Conservation (phyloP, 83 land plant species). For the Isoetes engelmannii region DNA sequence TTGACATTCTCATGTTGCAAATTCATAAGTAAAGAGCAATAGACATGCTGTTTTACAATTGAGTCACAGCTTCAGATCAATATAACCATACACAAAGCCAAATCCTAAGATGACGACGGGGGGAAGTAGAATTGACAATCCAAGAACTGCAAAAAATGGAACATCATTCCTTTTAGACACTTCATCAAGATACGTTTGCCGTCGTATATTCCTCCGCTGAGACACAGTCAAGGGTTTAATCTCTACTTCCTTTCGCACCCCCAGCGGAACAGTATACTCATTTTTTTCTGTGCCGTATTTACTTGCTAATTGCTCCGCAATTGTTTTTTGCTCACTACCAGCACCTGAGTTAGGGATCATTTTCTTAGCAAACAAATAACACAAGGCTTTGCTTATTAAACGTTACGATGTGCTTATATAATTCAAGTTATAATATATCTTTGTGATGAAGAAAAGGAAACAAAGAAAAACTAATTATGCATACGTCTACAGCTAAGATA, state of each 20-base stretch:
- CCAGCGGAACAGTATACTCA: constrained; percentile 56
- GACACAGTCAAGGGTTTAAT: constrained; percentile 43
- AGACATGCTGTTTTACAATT: too few species aligned
- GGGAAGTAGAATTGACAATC: constrained; percentile 62
- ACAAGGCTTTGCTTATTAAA: too few species aligned
- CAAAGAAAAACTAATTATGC: too few species aligned
- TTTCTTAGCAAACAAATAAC: too few species aligned
- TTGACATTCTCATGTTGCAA: too few species aligned
- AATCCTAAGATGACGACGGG: constrained; percentile 62
- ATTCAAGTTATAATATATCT: too few species aligned
- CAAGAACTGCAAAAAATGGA: constrained; percentile 63
- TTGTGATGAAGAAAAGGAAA: too few species aligned
- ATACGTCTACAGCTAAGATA: too few species aligned
- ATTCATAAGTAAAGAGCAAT: too few species aligned
- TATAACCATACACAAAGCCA: constrained; percentile 73
- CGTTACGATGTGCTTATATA: too few species aligned
- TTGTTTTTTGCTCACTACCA: constrained; percentile 31
- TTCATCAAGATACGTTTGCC: constrained; percentile 72
- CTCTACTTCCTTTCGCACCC: constrained; percentile 37
- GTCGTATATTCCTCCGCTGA: constrained; percentile 77
- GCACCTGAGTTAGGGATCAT: too few species aligned
- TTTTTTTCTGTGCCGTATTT: constrained; percentile 39
- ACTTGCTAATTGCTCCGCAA: constrained; percentile 58
- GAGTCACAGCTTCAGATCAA: constrained; percentile 32
- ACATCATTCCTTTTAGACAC: constrained; percentile 73